These are phyloP conservation scores for Cryoendolithus antarcticus DNA, from an alignment of 2,329 filamentous ascomycete species.

Conservation along the genomic window DNA sequence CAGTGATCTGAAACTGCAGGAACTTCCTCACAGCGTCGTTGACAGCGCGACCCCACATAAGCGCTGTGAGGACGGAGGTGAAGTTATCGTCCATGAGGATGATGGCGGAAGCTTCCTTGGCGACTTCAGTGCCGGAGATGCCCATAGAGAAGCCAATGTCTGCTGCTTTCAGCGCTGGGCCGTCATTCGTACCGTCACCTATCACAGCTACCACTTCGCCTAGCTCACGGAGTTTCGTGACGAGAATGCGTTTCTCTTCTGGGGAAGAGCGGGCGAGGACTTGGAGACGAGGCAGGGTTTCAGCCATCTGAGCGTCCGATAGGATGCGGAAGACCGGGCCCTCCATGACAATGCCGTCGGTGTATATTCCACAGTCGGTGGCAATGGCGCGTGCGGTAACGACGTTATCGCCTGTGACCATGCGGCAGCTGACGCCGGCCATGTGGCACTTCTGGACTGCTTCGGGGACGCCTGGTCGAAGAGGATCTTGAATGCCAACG, in stretches of 20 bases:
- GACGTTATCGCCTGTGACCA: constrained; percentile 64
- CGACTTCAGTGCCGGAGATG: constrained; percentile 52
- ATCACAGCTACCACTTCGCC: constrained; percentile 56
- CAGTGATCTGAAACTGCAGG: constrained; percentile 62
- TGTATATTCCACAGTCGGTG: constrained; percentile 56
- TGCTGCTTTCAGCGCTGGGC: constrained; percentile 51
- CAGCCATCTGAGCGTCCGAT: constrained; percentile 34
- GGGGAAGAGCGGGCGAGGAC: constrained; percentile 58
- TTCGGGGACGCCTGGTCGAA: constrained; percentile 53
- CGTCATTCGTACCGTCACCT: constrained; percentile 55
- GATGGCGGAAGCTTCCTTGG: constrained; percentile 51
- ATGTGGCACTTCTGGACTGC: constrained; percentile 55
- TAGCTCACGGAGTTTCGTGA: constrained; percentile 50
- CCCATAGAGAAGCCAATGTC: constrained; percentile 60
- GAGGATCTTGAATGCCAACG: constrained; percentile 63
- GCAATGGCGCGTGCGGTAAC: constrained; percentile 63
- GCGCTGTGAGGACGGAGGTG: constrained; percentile 48
- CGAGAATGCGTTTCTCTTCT: constrained; percentile 56
- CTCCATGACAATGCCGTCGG: constrained; percentile 32
- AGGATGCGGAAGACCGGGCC: constrained; percentile 34
- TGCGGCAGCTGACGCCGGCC: constrained; percentile 59
- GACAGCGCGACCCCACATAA: constrained; percentile 50
- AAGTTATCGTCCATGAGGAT: constrained; percentile 54
- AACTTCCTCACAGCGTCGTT: constrained; percentile 45
- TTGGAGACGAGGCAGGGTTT: constrained; percentile 49